Base-by-base conservation (phyloP, 345 rosid genomes). In the Pistacia integerrima region DNA sequence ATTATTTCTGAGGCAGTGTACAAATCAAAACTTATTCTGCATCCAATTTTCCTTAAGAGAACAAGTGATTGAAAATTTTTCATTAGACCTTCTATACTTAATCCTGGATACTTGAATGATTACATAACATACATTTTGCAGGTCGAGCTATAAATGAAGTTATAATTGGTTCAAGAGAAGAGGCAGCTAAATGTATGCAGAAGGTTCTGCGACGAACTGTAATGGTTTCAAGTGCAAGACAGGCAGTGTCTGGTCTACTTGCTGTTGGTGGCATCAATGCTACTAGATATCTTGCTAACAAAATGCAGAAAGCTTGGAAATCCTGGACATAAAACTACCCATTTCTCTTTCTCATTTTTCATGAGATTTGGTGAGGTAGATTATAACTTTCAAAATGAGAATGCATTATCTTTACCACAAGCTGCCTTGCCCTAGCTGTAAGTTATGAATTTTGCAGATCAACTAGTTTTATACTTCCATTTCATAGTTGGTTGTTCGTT, bases 171-270 rank as follows among this genome's bases (percentile, higher is more conserved):
- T 93, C 97, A 48, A 90, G 94, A 81, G 94, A 90, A 87, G 93
- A 82, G 79, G 90, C 83, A 59, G 90, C 84, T 20, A 87, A 77
- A 73, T 86, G 92, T 80, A 81, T 92, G 94, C 90, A 85, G 87
- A 90, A 76, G 63, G 87, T 88, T 36, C 20, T 93, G 65, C 78
- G 80, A 78, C 81, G 88, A 74, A 83, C 82, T 2, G 99, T 91
- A 33, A 90, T 88, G 96, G 78, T 85, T 76, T 95, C 98, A 13
- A 93, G 99, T 68, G 91, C 80, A 49, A 90, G 97, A 82, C 99
- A 95, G 82, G 96, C 97, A 1, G 82, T 90, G 64, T 93, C 93
- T 25, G 96, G 99, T 76, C 67, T 95, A 56, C 76, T 93, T 75
- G 86, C 90, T 44, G 86, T 84, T 20, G 97, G 97, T 18, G 89